phyloP scores from a whole-genome alignment of 2,329 filamentous ascomycete genomes.

The Trichoderma atrobrunneum region DNA sequence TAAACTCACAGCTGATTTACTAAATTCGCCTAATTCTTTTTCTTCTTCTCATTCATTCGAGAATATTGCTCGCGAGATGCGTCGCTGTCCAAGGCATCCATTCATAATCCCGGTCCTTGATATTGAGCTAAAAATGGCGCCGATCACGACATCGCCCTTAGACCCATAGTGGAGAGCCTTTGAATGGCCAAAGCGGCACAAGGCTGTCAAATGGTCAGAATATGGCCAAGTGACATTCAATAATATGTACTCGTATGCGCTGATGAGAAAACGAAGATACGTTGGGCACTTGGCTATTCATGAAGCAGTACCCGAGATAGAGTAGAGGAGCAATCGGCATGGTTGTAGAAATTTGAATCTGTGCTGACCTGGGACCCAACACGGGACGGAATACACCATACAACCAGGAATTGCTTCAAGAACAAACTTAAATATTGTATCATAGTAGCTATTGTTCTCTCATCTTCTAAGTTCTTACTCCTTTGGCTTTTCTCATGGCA shows the following conservation, averaged over 20 bases:
- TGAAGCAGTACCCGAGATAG: neutral
- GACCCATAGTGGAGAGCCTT: constrained; percentile 13
- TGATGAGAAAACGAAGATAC: neutral
- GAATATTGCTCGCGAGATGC: neutral
- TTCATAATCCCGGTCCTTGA: neutral
- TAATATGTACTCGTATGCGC: neutral
- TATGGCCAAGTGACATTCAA: neutral
- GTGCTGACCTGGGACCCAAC: neutral
- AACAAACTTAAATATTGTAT: neutral
- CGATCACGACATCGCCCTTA: constrained; percentile 20
- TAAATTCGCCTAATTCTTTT: neutral
- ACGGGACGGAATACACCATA: neutral
- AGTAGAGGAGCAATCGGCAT: neutral
- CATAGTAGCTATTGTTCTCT: neutral
- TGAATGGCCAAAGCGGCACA: neutral
- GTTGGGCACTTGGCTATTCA: neutral
- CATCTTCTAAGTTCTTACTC: neutral
- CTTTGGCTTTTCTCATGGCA: neutral
- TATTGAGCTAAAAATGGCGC: constrained; percentile 19
- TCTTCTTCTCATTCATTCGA: neutral
- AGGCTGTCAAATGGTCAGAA: neutral
- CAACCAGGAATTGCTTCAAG: neutral
- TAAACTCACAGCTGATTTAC: neutral
- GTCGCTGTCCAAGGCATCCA: neutral
- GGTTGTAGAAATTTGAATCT: neutral